These are phyloP conservation scores for Saccharomyces kudriavzevii DNA, from an alignment of 805 yeast species.

Conservation along the genomic window DNA sequence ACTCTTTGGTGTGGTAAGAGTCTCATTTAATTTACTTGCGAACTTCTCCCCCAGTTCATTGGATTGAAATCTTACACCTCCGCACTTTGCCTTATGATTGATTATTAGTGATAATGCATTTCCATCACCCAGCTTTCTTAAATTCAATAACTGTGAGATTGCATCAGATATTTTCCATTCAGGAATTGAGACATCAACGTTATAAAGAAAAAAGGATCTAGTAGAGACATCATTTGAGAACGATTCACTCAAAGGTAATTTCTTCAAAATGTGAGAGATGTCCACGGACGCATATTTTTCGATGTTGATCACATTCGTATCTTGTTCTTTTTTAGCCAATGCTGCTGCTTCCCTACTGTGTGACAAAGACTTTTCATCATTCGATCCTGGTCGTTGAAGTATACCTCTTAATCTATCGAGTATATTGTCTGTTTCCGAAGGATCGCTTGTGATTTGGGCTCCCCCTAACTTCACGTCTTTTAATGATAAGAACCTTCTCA, in stretches of 20 bases:
- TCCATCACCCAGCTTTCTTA: constrained; percentile 16
- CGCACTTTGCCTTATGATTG: constrained; percentile 23
- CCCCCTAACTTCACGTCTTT: constrained; percentile 38
- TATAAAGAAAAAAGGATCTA: constrained; percentile 67
- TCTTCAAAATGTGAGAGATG: constrained; percentile 43
- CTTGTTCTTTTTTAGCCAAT: neutral
- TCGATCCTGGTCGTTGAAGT: neutral
- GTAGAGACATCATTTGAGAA: constrained; percentile 34
- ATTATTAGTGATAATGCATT: constrained; percentile 14
- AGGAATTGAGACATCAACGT: constrained; percentile 58
- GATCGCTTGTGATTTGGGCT: constrained; percentile 29
- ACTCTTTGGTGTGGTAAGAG: constrained; percentile 2
- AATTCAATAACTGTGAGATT: constrained; percentile 33
- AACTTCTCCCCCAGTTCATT: constrained; percentile 10
- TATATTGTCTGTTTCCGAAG: constrained; percentile 43
- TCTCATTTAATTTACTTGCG: constrained; percentile 2
- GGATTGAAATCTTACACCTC: constrained; percentile 20
- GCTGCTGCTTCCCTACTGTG: neutral
- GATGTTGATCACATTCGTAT: neutral
- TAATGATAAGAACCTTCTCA: constrained; percentile 49
- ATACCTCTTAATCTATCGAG: constrained; percentile 34
- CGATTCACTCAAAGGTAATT: constrained; percentile 65
- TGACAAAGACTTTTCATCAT: neutral
- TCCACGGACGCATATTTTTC: constrained; percentile 29
- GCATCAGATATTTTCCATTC: constrained; percentile 50